Evolutionary conservation across 345 rosid genomes (phyloP).

Genomic region (Brassica nigra): DNA sequence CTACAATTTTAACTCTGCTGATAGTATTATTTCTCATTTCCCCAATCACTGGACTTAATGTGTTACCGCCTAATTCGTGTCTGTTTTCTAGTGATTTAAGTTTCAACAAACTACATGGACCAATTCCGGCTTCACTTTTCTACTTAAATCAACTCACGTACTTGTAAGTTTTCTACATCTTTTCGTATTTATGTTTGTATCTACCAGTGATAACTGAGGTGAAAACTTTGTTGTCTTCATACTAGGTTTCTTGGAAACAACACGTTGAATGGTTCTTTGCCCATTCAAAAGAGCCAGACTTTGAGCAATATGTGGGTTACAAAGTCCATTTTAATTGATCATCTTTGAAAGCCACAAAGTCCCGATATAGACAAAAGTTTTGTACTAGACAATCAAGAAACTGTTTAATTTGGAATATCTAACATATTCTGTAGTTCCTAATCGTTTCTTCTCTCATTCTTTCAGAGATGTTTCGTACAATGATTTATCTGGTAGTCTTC

Average conservation of each 20-base stretch:
- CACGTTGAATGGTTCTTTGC: slow-evolving; percentile 56
- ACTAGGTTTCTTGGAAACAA: slow-evolving; percentile 57
- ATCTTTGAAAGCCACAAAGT: neutral
- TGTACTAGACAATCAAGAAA: neutral
- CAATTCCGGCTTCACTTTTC: slow-evolving; percentile 38
- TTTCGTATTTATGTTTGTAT: neutral
- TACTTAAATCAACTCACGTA: slow-evolving; percentile 33
- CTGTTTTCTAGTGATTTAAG: slow-evolving; percentile 39
- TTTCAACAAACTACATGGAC: slow-evolving; percentile 40
- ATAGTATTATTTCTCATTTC: neutral
- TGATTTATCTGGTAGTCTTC: slow-evolving; percentile 60
- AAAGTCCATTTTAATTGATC: neutral
- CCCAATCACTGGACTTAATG: neutral
- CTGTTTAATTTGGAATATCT: neutral
- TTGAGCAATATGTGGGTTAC: slow-evolving; percentile 61
- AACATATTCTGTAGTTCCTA: neutral
- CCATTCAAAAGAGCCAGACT: slow-evolving; percentile 46
- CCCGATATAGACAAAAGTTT: neutral
- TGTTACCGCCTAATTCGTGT: neutral
- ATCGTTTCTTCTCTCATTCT: slow-evolving; percentile 2
- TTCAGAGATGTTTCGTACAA: slow-evolving; percentile 81
- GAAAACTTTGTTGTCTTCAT: slow-evolving; percentile 23
- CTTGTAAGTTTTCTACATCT: slow-evolving; percentile 50
- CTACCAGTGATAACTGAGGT: neutral
- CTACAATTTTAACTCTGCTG: neutral